Evolutionary conservation across 2,329 filamentous ascomycete genomes (phyloP).

Genomic region (Didymella glomerata): DNA sequence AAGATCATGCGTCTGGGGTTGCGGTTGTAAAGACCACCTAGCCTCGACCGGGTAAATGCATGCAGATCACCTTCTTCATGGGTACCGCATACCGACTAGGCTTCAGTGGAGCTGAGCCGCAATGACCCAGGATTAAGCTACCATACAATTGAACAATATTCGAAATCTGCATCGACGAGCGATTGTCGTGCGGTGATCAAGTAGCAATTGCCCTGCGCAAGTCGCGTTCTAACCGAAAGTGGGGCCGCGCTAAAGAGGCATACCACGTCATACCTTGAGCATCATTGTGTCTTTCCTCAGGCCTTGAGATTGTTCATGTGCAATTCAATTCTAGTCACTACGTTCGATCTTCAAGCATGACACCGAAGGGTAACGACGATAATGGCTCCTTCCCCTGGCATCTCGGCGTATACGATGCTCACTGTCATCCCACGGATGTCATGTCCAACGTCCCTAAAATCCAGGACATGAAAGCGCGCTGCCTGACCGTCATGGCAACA

Average conservation of each 20-base stretch:
- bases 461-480: conserved; percentile 69
- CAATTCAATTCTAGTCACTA: background rate
- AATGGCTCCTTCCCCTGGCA: conserved; percentile 68
- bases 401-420: conserved; percentile 76
- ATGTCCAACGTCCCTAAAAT: conserved; percentile 69
- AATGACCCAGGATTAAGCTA: no score
- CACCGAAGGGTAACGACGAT: background rate
- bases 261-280: conserved; percentile 15
- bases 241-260: conserved; percentile 6
- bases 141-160: no score
- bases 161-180: no score
- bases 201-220: no score
- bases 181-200: no score
- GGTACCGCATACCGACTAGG: background rate
- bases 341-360: background rate
- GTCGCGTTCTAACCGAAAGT: background rate
- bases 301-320: background rate
- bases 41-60: conserved; percentile 18
- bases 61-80: background rate
- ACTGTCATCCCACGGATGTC: conserved; percentile 85
- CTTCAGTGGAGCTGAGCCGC: background rate
- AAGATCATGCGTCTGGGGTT: background rate
- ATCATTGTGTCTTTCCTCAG: conserved; percentile 1
- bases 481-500: conserved; percentile 79
- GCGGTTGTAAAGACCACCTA: conserved; percentile 14